Conservation (phyloP, 2,329 filamentous ascomycete species). For the Volutella citrinella region DNA sequence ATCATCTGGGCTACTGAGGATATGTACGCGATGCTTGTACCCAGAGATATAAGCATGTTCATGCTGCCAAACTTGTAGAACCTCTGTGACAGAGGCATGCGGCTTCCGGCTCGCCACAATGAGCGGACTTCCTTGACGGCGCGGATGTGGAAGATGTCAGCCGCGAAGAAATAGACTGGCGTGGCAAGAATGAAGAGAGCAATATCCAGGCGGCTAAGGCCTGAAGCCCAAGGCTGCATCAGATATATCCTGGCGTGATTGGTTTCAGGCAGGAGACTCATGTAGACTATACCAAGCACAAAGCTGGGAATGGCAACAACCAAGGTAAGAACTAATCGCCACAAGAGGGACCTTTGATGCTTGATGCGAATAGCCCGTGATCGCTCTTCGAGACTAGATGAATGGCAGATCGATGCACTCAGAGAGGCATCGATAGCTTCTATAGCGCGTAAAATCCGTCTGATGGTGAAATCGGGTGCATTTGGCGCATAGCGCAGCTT, state of each 20-base stretch:
- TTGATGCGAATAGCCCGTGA: slow-evolving; percentile 68
- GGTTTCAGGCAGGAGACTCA: slow-evolving; percentile 67
- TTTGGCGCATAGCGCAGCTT: slow-evolving; percentile 68
- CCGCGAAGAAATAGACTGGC: slow-evolving; percentile 81
- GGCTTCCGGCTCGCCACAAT: slow-evolving; percentile 75
- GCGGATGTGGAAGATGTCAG: slow-evolving; percentile 78
- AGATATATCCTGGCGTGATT: slow-evolving; percentile 61
- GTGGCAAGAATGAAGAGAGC: slow-evolving; percentile 78
- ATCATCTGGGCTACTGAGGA: slow-evolving; percentile 78
- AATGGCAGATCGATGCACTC: slow-evolving; percentile 68
- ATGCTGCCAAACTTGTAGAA: slow-evolving; percentile 96
- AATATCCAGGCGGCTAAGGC: slow-evolving; percentile 75
- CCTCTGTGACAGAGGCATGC: slow-evolving; percentile 67
- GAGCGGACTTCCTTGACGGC: slow-evolving; percentile 75
- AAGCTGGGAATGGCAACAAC: slow-evolving; percentile 77
- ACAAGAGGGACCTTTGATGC: slow-evolving; percentile 66
- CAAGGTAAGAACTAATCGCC: slow-evolving; percentile 68
- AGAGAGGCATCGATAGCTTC: slow-evolving; percentile 64
- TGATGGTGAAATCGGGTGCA: slow-evolving; percentile 68
- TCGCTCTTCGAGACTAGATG: slow-evolving; percentile 79
- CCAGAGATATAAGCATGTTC: slow-evolving; percentile 89
- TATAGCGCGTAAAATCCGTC: slow-evolving; percentile 69
- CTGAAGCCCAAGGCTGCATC: slow-evolving; percentile 67
- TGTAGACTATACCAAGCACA: slow-evolving; percentile 84
- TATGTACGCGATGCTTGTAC: slow-evolving; percentile 83